Conservation (phyloP, 2,329 filamentous ascomycete species). For the Paecilomyces sp. region DNA sequence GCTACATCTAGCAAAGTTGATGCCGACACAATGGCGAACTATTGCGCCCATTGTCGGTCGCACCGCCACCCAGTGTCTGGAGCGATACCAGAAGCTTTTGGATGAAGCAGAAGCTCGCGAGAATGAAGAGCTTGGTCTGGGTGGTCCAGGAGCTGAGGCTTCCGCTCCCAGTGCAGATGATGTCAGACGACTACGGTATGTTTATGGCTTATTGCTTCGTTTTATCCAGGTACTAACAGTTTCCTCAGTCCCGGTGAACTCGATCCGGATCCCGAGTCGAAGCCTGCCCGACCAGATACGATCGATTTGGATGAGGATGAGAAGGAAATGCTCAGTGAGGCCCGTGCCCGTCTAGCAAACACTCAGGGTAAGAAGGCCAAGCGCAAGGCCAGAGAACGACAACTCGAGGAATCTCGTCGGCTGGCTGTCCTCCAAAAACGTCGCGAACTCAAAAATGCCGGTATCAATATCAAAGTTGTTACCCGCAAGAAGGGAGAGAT, state of each 20-base stretch:
- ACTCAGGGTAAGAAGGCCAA: conserved; percentile 99
- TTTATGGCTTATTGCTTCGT: background rate
- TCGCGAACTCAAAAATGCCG: conserved; percentile 91
- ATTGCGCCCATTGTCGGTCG: conserved; percentile 95
- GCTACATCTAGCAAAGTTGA: conserved; percentile 91
- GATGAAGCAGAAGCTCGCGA: conserved; percentile 93
- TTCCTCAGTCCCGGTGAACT: conserved; percentile 69
- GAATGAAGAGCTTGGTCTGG: conserved; percentile 69
- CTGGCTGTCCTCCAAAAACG: conserved; percentile 90
- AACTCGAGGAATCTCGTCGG: conserved; percentile 88
- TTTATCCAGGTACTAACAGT: conserved; percentile 9
- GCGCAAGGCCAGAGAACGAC: conserved; percentile 88
- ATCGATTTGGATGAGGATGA: conserved; percentile 98
- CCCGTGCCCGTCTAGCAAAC: conserved; percentile 89
- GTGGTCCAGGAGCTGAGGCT: conserved; percentile 79
- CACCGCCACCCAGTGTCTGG: conserved; percentile 93
- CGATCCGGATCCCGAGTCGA: conserved; percentile 94
- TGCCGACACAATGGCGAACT: conserved; percentile 98
- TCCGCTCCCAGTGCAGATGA: conserved; percentile 87
- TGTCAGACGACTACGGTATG: conserved; percentile 67
- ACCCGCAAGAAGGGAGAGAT: conserved; percentile 93
- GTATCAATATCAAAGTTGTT: conserved; percentile 94
- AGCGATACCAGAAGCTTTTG: conserved; percentile 91
- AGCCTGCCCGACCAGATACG: conserved; percentile 89
- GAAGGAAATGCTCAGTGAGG: conserved; percentile 98